Conservation (phyloP, 176 grass and related monocot genomes). For the Aegilops sharonensis region DNA sequence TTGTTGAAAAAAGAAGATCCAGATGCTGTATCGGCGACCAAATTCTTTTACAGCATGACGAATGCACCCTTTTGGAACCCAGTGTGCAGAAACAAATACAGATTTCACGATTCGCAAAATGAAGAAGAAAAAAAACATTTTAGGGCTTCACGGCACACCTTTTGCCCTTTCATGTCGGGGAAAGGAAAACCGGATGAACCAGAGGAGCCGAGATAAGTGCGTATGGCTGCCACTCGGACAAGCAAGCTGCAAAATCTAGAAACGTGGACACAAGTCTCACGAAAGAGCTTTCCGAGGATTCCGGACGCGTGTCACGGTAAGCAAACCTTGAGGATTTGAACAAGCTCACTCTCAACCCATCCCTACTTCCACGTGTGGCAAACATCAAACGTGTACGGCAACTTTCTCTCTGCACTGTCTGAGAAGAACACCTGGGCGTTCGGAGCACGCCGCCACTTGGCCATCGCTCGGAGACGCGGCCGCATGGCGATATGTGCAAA, state of each 20-base stretch:
- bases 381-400: slow-evolving; percentile 49
- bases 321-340: slow-evolving; percentile 21
- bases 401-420: not conserved
- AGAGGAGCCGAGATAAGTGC: not conserved
- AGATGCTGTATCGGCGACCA: slow-evolving; percentile 8
- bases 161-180: too few relatives aligned
- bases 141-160: too few relatives aligned
- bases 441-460: slow-evolving; percentile 23
- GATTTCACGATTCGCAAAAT: too few relatives aligned
- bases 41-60: not conserved
- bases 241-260: not conserved
- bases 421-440: not conserved
- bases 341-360: slow-evolving; percentile 18
- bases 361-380: slow-evolving; percentile 19
- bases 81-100: too few relatives aligned
- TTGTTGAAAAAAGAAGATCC: not conserved
- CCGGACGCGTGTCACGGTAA: slow-evolving; percentile 22
- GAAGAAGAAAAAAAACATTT: too few relatives aligned
- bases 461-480: not conserved
- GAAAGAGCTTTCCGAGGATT: not conserved
- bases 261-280: slow-evolving; percentile 1
- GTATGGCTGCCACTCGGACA: not conserved
- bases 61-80: not conserved
- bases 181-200: not conserved
- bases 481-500: not conserved